These are phyloP conservation scores for Peronosclerospora sorghi DNA, from an alignment of 352 stramenopile species.

Conservation along the genomic window DNA sequence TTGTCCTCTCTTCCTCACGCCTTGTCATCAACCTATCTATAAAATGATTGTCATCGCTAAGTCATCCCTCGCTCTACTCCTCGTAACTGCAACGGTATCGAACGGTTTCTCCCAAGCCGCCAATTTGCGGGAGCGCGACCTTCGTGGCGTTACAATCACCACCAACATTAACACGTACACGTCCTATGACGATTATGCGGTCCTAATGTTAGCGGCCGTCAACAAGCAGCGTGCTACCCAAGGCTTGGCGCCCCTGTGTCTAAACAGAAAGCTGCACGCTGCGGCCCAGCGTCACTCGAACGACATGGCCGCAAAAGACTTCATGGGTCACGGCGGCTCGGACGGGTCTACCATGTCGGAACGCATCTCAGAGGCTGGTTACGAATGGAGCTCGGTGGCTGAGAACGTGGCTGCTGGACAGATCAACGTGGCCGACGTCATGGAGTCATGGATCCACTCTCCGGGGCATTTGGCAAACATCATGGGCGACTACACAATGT, in stretches of 20 bases:
- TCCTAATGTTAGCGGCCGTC: constrained; percentile 24
- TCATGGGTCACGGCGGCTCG: constrained; percentile 32
- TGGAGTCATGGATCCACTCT: constrained; percentile 34
- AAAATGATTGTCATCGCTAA: constrained; percentile 7
- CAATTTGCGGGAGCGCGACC: constrained; percentile 10
- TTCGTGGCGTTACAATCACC: constrained; percentile 3
- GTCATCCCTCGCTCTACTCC: constrained; percentile 14
- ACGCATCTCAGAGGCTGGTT: constrained; percentile 29
- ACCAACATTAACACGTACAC: constrained; percentile 12
- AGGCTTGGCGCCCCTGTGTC: constrained; percentile 23
- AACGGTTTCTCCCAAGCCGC: constrained; percentile 1
- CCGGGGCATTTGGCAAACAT: constrained; percentile 23
- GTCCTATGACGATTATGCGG: constrained; percentile 9
- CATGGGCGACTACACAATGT: constrained; percentile 29
- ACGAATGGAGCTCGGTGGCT: constrained; percentile 24
- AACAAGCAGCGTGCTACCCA: constrained; percentile 34
- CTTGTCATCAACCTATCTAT: too few species aligned
- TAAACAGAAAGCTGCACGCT: constrained; percentile 23
- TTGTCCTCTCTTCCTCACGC: too few species aligned
- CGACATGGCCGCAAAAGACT: constrained; percentile 40
- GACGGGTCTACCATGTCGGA: constrained; percentile 24
- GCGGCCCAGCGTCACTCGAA: constrained; percentile 19
- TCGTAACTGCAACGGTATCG: constrained; percentile 8
- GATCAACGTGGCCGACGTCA: constrained; percentile 19
- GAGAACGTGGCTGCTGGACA: constrained; percentile 31